Conservation (phyloP, 441 rosid species). For the Geranium incanum region DNA sequence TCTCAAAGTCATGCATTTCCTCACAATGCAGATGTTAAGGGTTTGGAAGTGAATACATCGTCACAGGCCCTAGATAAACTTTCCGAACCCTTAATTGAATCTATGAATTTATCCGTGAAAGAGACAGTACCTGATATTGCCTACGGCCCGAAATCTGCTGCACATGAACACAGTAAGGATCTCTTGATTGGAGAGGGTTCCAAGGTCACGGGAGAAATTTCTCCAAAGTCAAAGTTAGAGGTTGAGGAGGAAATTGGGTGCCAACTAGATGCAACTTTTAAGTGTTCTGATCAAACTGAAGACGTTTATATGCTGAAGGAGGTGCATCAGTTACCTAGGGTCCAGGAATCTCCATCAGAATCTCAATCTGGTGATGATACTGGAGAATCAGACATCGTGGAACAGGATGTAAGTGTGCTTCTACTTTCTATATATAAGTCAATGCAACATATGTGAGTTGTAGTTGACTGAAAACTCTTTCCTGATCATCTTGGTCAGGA, state of each 20-base stretch:
- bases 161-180: conserved; percentile 4
- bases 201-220: conserved; percentile 24
- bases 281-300: conserved; percentile 33
- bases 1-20: conserved; percentile 16
- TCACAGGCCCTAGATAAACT: conserved; percentile 11
- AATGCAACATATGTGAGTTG: not conserved
- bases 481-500: not conserved
- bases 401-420: conserved; percentile 74
- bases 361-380: conserved; percentile 56
- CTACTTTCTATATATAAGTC: not conserved
- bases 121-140: not conserved
- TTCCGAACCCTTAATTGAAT: conserved; percentile 5
- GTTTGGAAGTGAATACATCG: conserved; percentile 18
- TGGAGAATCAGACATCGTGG: conserved; percentile 69
- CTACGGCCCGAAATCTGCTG: not conserved
- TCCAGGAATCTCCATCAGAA: conserved; percentile 33
- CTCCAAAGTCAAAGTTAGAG: conserved; percentile 32
- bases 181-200: conserved; percentile 20
- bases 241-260: conserved; percentile 29
- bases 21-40: conserved; percentile 15
- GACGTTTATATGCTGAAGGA: conserved; percentile 31
- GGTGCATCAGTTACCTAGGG: conserved; percentile 30
- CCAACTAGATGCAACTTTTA: conserved; percentile 28
- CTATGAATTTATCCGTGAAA: not conserved
- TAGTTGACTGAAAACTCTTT: not conserved